These are phyloP conservation scores for Saccharomyces mikatae DNA, from an alignment of 805 yeast genomes.

Conservation along the genomic window DNA sequence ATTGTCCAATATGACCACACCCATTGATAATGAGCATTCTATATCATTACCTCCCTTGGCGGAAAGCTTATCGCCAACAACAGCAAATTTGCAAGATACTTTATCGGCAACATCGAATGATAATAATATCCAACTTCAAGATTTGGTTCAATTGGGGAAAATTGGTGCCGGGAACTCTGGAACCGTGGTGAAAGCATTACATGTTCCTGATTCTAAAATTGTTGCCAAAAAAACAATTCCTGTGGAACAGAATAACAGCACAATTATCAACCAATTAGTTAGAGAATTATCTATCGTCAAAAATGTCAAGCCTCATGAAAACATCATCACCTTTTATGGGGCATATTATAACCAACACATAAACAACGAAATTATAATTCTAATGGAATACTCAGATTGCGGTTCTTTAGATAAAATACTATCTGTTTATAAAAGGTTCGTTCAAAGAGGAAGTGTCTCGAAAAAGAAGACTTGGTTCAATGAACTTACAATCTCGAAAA, in stretches of 20 bases:
- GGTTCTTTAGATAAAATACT: conserved; percentile 81
- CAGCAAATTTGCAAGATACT: conserved; percentile 3
- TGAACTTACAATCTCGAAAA: conserved; percentile 60
- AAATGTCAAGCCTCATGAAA: conserved; percentile 71
- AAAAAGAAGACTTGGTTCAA: conserved; percentile 25
- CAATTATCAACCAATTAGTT: conserved; percentile 50
- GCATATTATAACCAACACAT: conserved; percentile 57
- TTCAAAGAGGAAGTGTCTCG: conserved; percentile 10
- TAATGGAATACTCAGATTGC: conserved; percentile 95
- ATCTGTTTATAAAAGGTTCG: conserved; percentile 48
- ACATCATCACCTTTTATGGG: conserved; percentile 84
- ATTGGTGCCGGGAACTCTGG: conserved; percentile 95
- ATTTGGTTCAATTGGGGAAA: conserved; percentile 63
- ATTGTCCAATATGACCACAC: neutral
- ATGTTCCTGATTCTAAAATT: conserved; percentile 75
- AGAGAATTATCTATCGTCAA: conserved; percentile 86
- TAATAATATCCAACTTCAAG: conserved; percentile 43
- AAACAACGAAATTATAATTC: conserved; percentile 65
- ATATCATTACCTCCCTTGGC: conserved; percentile 8
- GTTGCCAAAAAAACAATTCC: conserved; percentile 89
- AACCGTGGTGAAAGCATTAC: conserved; percentile 78
- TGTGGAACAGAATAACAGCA: conserved; percentile 60
- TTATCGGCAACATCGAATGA: neutral
- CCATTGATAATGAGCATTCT: neutral
- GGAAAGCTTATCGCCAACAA: conserved; percentile 10